Evolutionary conservation across 345 rosid species (phyloP), one percentile per base, ranked within the genome.

Genomic region (Populus alba): DNA sequence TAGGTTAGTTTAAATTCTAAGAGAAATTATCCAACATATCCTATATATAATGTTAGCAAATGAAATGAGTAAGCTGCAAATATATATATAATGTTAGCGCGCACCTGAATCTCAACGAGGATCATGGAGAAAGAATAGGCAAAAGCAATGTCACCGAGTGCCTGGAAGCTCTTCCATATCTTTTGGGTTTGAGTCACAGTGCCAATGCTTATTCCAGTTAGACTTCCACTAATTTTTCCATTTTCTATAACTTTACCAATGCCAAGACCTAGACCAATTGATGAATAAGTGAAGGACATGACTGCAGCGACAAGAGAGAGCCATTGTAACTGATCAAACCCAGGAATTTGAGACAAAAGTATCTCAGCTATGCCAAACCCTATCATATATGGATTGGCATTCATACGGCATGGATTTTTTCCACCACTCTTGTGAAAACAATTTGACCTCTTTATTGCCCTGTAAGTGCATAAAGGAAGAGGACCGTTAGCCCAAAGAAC

Each of bases 241-340:
- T 71, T 88, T 72, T 86, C 87, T 76, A 86, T 91, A 4, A 94
- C 98, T 88, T 94, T 84, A 29, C 85, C 89, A 65, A 96, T 80
- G 5, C 97, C 98, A 1, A 96, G 98, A 47, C 90, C 94, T 3
- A 96, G 91, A 57, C 99, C 98, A 71, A 96, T 91, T n/a, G 88
- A 68, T 1, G 98, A 93, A 90, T 93, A 94, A 70, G 99, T 90
- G 85, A 93, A 96, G 37, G 98, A 94, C 99, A 96, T 96, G 75
- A 91, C 89, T 7, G 99, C 97, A 6, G 95, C 99, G 9, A 94
- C 88, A 66, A 90, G 85, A 62, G 99, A 93, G 77, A 94, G 92
- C 98, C 98, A 94, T 92, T 92, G 90, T 51, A 96, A 81, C 85
- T 90, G 97, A 75, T 91, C 92, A 77, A 94, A 92, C 66, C 89